Base-by-base conservation (phyloP, 2,329 filamentous ascomycete genomes). In the Alternaria triticimaculans region DNA sequence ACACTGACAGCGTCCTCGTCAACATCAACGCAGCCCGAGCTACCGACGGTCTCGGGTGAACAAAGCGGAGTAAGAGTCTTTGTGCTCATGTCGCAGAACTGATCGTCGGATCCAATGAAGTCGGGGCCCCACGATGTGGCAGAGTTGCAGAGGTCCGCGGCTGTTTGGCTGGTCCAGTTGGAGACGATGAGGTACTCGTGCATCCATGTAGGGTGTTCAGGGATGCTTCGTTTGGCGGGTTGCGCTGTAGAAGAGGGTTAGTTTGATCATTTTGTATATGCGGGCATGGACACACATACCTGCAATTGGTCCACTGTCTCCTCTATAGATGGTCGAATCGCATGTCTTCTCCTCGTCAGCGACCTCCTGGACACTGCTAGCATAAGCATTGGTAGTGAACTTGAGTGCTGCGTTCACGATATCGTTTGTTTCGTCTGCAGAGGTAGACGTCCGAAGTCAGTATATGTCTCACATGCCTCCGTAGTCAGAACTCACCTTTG, bases 371-470 rank as follows among this genome's bases (percentile, higher is more conserved):
- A 65, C 26, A n/a, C 62, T 33, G 21, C 62, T 30, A n/a, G 60
- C 56, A 33, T 66, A 66, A 15, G 63, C 60, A n/a, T 26, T 46
- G 28, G 62, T 37, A 10, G 59, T 33, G 45, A 66, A 55, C 28
- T 63, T 66, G 21, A 66, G 21, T 18, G 60, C 48, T 23, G 55
- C 56, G 26, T 18, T 63, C 18, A 18, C 48, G 51, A 66, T 60
- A 11, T 51, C 37, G 41, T 66, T 57, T 12, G 48, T 63, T 23
- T 66, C 55, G 62, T 68, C 60, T 12, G 25, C 63, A 33, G 30
- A 33, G 30, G 30, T 33, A 33, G 30, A 33, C 30, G 30, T 33
- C 30, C 30, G 30, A 33, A 33, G 30, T 33, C 30, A 33, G 30
- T 33, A 33, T 33, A 33, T 33, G 30, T 33, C 30, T 33, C 30